phyloP scores from a whole-genome alignment of 129 eudicot species.

The sunflower (Helianthus annuus) region HanXRQr2.0-SUNRISE NC_035447.2:10239545-10240044 shows the following conservation, averaged over 20 bases:
- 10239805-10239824: conserved; percentile 40
- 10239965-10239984: conserved; percentile 12
- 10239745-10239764: not conserved
- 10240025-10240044: conserved; percentile 20
- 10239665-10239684: conserved; percentile 16
- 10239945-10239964: not conserved
- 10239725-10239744: not conserved
- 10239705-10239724: conserved; percentile 3
- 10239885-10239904: conserved; percentile 18
- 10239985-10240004: conserved; percentile 25
- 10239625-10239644: conserved; percentile 33
- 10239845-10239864: conserved; percentile 14
- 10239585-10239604: no score
- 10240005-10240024: conserved; percentile 22
- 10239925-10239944: not conserved
- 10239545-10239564: no score
- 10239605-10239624: not conserved
- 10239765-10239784: conserved; percentile 21
- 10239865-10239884: conserved; percentile 5
- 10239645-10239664: conserved; percentile 27
- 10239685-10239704: conserved; percentile 2
- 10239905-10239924: conserved; percentile 5
- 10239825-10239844: conserved; percentile 28
- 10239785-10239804: conserved; percentile 32
- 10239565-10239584: no score